These are phyloP conservation scores for Kwoniella shivajii DNA, from an alignment of 1,284 basidiomycete genomes.

Conservation along the genomic window DNA sequence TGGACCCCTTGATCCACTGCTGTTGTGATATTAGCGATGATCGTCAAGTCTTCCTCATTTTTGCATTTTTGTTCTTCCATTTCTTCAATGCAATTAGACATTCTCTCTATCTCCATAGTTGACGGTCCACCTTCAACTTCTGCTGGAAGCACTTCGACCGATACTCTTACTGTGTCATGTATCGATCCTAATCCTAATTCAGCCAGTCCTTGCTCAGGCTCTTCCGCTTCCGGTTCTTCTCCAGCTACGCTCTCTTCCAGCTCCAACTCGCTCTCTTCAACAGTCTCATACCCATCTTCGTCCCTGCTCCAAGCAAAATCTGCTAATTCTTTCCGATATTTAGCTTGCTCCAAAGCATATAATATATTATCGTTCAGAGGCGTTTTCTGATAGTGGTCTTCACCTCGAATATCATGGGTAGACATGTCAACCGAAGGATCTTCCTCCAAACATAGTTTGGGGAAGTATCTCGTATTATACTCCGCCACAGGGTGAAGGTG, in stretches of 20 bases:
- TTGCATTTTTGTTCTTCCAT: background rate
- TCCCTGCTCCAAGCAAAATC: constrained; percentile 41
- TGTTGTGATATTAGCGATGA: too few relatives aligned
- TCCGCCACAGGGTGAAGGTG: constrained; percentile 90
- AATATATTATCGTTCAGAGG: constrained; percentile 41
- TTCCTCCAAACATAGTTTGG: constrained; percentile 95
- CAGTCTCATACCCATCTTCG: constrained; percentile 8
- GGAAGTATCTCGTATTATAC: constrained; percentile 96
- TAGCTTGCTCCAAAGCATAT: constrained; percentile 35
- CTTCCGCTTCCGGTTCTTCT: constrained; percentile 3
- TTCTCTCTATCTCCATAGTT: too few relatives aligned
- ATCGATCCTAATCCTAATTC: too few relatives aligned
- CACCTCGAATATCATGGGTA: constrained; percentile 28
- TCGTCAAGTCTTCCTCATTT: constrained; percentile 1
- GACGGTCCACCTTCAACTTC: background rate
- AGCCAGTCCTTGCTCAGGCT: background rate
- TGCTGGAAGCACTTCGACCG: too few relatives aligned
- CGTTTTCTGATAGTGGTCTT: constrained; percentile 15
- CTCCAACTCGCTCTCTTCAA: constrained; percentile 4
- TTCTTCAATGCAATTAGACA: too few relatives aligned
- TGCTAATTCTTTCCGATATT: constrained; percentile 35
- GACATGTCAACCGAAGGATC: constrained; percentile 63
- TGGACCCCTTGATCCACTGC: too few relatives aligned
- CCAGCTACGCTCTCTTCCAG: background rate
- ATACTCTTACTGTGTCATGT: too few relatives aligned